Percentiles rank a stretch among this genome's conserved stretches.
Evolutionary conservation across 768 basidiomycete species (phyloP).

Genomic region (Tricholomella constricta): DNA sequence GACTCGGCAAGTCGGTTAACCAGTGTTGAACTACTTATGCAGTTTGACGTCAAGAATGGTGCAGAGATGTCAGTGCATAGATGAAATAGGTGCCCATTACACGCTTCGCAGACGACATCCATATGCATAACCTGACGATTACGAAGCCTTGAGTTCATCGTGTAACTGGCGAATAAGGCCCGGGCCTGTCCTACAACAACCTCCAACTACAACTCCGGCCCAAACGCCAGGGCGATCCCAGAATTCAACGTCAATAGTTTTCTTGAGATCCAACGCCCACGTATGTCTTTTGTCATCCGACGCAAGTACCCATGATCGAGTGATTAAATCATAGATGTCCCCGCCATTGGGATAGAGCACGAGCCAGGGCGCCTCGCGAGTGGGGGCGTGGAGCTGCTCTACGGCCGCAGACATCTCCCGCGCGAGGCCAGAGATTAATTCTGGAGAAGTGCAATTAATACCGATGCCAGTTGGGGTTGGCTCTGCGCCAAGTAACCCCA

Average conservation of each 20-base stretch:
- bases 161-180: slow-evolving; percentile 41
- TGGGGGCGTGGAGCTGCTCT: slow-evolving; percentile 7
- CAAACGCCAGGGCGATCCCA: slow-evolving; percentile 30
- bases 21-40: too few relatives aligned
- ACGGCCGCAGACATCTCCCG: slow-evolving; percentile 34
- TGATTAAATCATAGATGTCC: slow-evolving; percentile 50
- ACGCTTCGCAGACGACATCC: too few relatives aligned
- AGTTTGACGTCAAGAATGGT: too few relatives aligned
- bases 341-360: slow-evolving; percentile 77
- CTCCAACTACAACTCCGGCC: slow-evolving; percentile 61
- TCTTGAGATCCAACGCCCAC: slow-evolving; percentile 39
- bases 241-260: slow-evolving; percentile 23
- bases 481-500: slow-evolving; percentile 4
- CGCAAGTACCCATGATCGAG: slow-evolving; percentile 43
- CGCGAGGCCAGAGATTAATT: slow-evolving; percentile 43
- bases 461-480: slow-evolving; percentile 59
- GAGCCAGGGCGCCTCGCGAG: slow-evolving; percentile 46
- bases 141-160: neutral
- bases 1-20: too few relatives aligned
- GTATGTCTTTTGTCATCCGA: slow-evolving; percentile 17
- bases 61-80: too few relatives aligned
- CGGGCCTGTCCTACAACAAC: slow-evolving; percentile 68
- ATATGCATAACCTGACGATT: too few relatives aligned
- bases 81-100: too few relatives aligned
- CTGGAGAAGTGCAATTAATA: slow-evolving; percentile 69